Evolutionary conservation across 2,329 filamentous ascomycete genomes (phyloP), one percentile per base, ranked within the genome.

Genomic region (Microdochium paspali): DNA sequence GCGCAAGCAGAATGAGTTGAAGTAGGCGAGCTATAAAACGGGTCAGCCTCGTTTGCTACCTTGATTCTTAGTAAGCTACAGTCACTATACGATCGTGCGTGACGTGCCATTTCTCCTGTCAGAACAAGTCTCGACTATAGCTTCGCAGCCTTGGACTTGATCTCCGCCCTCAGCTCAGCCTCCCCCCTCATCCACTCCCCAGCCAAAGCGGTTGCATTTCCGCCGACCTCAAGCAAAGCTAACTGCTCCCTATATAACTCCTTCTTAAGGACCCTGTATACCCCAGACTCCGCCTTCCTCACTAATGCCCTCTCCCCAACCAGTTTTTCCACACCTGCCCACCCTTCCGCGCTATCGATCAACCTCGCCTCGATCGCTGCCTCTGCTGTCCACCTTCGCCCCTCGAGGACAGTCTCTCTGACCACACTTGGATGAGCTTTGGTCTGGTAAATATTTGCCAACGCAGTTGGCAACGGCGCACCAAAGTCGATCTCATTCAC

Each of bases 401-500:
- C 86, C 63, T 90, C 87, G n/a, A 93, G 74, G 7, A 88, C 77
- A 52, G 91, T 67, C 39, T 70, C 68, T 30, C 85, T 74, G 61
- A 83, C 85, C 0, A 74, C 71, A 1, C 72, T 63, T 7, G 73
- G 63, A 0, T 73, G 57, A 3, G 84, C 62, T 66, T 91, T 93
- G 55, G 82, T 68, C 13, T 85, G 74, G 69, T 93, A 91, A 53
- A 93, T 78, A 44, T 73, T 71, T 47, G 77, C 77, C 85, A 94
- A 89, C 50, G 85, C 73, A 3, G 85, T 74, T 53, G 82, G 77
- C 30, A 93, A 75, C 20, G 83, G 78, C 1, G 84, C 83, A 45
- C 87, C 87, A 51, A 93, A 85, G 54, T 90, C 82, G 12, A 93
- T 72, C 68, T 93, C 87, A 64, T 91, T 91, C 54, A 93, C 69